These are phyloP conservation scores for Laburnicola sp. DNA, from an alignment of 2,329 filamentous ascomycete genomes.

Conservation along the genomic window DNA sequence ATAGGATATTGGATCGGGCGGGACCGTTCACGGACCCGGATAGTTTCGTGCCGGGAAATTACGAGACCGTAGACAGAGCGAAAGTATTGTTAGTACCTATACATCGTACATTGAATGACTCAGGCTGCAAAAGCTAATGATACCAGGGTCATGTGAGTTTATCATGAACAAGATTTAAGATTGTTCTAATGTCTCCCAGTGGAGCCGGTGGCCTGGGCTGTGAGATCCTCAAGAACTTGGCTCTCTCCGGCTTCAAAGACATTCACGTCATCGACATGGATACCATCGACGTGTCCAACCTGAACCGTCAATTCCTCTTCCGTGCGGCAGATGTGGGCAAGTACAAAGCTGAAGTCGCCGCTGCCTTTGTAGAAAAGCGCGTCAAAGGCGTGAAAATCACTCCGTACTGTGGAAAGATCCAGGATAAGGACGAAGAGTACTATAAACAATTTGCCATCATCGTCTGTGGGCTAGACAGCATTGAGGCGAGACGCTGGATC, in stretches of 20 bases:
- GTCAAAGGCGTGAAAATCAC: conserved; percentile 92
- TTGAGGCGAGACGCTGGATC: conserved; percentile 98
- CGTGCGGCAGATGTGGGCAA: conserved; percentile 88
- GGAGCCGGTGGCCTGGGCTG: conserved; percentile 93
- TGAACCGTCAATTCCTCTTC: conserved; percentile 97
- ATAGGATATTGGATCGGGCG: conserved; percentile 73
- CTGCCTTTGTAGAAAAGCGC: conserved; percentile 84
- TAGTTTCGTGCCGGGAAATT: conserved; percentile 53
- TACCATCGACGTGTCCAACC: conserved; percentile 97
- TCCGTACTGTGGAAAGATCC: conserved; percentile 90
- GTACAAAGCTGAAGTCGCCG: conserved; percentile 90
- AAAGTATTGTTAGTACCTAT: conserved; percentile 65
- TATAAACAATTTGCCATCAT: conserved; percentile 97
- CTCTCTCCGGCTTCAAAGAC: conserved; percentile 91
- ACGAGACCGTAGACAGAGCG: conserved; percentile 37
- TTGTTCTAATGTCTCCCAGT: conserved; percentile 58
- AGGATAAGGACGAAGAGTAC: conserved; percentile 94
- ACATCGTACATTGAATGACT: not conserved
- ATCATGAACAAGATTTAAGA: not conserved
- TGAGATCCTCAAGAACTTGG: conserved; percentile 94
- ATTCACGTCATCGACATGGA: conserved; percentile 99
- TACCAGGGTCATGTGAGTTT: conserved; percentile 45
- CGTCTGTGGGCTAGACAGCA: conserved; percentile 92
- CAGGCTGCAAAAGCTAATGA: conserved; percentile 22
- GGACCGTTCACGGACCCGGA: conserved; percentile 79